A percentile compares a stretch with the other conserved stretches of the same genome.
phyloP scores from a whole-genome alignment of 345 rosid genomes.

The Capsella bursapastoris region DNA sequence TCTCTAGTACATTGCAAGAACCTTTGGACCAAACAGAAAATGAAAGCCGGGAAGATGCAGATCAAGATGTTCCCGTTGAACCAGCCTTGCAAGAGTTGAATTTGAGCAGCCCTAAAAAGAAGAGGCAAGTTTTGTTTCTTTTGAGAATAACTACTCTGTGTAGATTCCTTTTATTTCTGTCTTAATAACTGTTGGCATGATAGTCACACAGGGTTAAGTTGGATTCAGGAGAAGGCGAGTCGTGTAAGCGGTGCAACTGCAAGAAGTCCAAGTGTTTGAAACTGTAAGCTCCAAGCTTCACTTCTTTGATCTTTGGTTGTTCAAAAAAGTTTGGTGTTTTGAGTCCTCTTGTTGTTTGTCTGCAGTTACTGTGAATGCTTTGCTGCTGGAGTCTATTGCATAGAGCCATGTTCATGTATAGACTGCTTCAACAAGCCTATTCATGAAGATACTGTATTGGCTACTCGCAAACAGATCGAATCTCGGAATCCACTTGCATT shows the following conservation, averaged over 20 bases:
- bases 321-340: not conserved
- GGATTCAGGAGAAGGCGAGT: slow-evolving; percentile 69
- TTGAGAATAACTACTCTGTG: not conserved
- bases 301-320: not conserved
- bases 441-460: slow-evolving; percentile 88
- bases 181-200: slow-evolving; percentile 3
- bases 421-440: slow-evolving; percentile 95
- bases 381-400: slow-evolving; percentile 97
- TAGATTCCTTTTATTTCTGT: not conserved
- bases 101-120: slow-evolving; percentile 80
- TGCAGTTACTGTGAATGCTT: slow-evolving; percentile 76
- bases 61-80: slow-evolving; percentile 31
- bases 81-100: slow-evolving; percentile 59
- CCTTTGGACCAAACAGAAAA: slow-evolving; percentile 47
- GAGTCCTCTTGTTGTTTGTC: slow-evolving; percentile 18
- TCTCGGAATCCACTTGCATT: slow-evolving; percentile 98
- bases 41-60: slow-evolving; percentile 49
- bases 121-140: slow-evolving; percentile 55
- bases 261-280: slow-evolving; percentile 95
- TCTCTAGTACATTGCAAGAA: slow-evolving; percentile 54
- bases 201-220: slow-evolving; percentile 58
- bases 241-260: slow-evolving; percentile 96
- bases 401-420: slow-evolving; percentile 92
- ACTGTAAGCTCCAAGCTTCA: slow-evolving; percentile 68
- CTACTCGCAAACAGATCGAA: slow-evolving; percentile 95